Evolutionary conservation across 495 filamentous ascomycete species (phyloP).

Genomic region (Collariella sp.): DNA sequence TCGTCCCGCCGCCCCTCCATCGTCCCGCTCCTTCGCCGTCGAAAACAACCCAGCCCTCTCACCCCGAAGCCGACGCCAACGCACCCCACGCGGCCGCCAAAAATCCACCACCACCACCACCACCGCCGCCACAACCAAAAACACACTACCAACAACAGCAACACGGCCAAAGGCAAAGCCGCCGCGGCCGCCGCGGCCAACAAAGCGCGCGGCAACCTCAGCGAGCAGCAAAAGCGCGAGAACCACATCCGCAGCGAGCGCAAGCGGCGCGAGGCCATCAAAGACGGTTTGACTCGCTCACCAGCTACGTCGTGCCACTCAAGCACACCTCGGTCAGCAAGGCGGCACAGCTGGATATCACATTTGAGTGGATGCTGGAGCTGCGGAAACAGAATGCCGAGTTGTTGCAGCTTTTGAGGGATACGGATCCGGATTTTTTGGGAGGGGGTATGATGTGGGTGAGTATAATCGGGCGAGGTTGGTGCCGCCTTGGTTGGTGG

Average conservation of each 20-base stretch:
- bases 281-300: slow-evolving; percentile 63
- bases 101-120: neutral
- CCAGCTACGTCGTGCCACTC: no score
- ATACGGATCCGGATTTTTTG: no score
- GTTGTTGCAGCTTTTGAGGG: no score
- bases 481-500: no score
- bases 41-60: neutral
- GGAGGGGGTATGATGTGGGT: no score
- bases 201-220: slow-evolving; percentile 60
- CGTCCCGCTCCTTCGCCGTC: neutral
- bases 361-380: no score
- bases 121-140: neutral
- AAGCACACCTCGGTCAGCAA: no score
- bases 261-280: slow-evolving; percentile 70
- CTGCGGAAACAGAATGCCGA: no score
- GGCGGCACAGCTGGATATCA: no score
- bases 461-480: no score
- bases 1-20: neutral
- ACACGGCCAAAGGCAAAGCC: slow-evolving; percentile 5
- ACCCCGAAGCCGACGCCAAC: neutral
- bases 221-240: slow-evolving; percentile 72
- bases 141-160: neutral
- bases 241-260: slow-evolving; percentile 89
- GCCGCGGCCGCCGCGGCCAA: neutral
- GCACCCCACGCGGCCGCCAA: neutral